These are phyloP conservation scores for Podaxis rugospora DNA, from an alignment of 768 basidiomycete species.

Conservation along the genomic window DNA sequence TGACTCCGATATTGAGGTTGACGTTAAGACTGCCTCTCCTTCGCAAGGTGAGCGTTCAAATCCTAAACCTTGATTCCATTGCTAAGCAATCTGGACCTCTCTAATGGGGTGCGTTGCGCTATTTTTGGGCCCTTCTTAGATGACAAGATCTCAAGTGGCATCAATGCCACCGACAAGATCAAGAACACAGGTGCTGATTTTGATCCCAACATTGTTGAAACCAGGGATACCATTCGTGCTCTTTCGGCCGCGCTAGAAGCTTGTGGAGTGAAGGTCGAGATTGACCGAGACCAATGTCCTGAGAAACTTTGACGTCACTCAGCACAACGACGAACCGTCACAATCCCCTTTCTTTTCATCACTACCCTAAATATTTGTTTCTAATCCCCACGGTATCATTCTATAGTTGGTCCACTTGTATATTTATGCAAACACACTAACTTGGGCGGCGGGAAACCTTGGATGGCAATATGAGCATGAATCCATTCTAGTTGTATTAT, in stretches of 20 bases:
- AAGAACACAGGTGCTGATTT: neutral
- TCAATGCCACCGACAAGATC: neutral
- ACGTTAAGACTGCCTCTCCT: neutral
- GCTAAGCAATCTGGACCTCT: neutral
- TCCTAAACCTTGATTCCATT: neutral
- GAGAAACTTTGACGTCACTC: neutral
- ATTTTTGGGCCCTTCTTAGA: neutral
- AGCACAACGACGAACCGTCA: neutral
- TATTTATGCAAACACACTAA: neutral
- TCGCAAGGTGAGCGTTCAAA: neutral
- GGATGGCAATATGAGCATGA: neutral
- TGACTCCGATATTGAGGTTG: conserved; percentile 5
- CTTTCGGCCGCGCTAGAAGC: neutral
- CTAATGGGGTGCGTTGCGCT: neutral
- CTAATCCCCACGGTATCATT: neutral
- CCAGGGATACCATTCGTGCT: conserved; percentile 5
- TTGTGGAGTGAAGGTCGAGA: neutral
- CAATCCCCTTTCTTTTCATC: neutral
- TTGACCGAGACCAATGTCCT: neutral
- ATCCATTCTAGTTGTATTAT: neutral
- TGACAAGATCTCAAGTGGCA: neutral
- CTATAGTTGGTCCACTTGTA: conserved; percentile 6
- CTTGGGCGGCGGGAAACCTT: neutral
- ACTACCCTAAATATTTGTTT: neutral
- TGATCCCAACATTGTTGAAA: neutral